Percentiles rank a stretch among this genome's conserved stretches.
Conservation (phyloP, 495 filamentous ascomycete species). For the Monascus purpureus region DNA sequence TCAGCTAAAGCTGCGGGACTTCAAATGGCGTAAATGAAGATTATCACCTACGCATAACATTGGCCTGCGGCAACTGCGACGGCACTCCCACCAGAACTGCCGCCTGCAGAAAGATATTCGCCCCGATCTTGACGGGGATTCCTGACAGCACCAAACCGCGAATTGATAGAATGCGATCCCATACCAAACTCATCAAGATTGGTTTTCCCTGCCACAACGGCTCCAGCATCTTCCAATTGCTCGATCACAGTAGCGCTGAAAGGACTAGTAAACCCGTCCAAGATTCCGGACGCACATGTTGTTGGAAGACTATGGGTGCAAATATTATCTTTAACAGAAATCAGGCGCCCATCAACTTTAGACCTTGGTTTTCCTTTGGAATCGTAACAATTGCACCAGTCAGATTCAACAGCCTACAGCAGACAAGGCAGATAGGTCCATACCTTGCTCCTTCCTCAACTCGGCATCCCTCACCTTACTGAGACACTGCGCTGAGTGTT, state of each 20-base stretch:
- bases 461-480: constrained; percentile 26
- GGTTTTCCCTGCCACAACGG: constrained; percentile 60
- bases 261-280: constrained; percentile 58
- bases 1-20: not conserved
- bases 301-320: constrained; percentile 55
- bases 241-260: constrained; percentile 74
- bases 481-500: constrained; percentile 18
- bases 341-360: constrained; percentile 35
- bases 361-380: constrained; percentile 20
- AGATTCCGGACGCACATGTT: constrained; percentile 66
- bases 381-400: not conserved
- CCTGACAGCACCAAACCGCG: constrained; percentile 54
- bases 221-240: constrained; percentile 49
- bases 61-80: constrained; percentile 62
- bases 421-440: not conserved
- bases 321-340: constrained; percentile 89
- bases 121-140: constrained; percentile 16
- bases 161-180: constrained; percentile 79
- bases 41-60: constrained; percentile 43
- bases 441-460: constrained; percentile 24
- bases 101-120: constrained; percentile 54
- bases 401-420: not conserved
- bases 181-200: constrained; percentile 98
- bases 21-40: not conserved
- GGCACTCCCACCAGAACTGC: constrained; percentile 90